Evolutionary conservation across 2,329 filamentous ascomycete species (phyloP).

Genomic region (Sporothrix protearum): DNA sequence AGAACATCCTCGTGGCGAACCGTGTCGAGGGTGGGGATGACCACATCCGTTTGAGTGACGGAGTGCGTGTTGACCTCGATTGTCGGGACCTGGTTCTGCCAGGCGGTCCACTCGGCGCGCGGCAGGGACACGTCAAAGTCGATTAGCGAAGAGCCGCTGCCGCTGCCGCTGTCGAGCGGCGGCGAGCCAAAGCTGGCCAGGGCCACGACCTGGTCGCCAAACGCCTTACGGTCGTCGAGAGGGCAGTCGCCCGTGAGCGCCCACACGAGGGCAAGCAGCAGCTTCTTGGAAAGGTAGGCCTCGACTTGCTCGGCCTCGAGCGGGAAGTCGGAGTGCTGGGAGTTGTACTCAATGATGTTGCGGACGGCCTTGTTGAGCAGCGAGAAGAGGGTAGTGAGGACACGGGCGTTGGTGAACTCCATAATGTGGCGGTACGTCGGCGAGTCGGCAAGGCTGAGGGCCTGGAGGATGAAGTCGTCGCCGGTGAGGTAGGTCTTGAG

Average conservation of each 20-base stretch:
- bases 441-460: conserved; percentile 73
- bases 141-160: conserved; percentile 64
- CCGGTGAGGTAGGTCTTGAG: conserved; percentile 70
- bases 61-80: conserved; percentile 99
- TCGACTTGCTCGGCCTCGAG: conserved; percentile 88
- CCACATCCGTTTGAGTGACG: conserved; percentile 94
- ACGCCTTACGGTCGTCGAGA: conserved; percentile 77
- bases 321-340: conserved; percentile 89
- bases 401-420: conserved; percentile 91
- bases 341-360: conserved; percentile 92
- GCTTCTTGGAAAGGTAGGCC: conserved; percentile 85
- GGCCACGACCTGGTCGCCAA: conserved; percentile 78
- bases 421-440: conserved; percentile 89
- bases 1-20: conserved; percentile 98
- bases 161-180: conserved; percentile 65
- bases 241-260: conserved; percentile 94
- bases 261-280: conserved; percentile 90
- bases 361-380: conserved; percentile 90
- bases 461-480: conserved; percentile 76
- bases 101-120: conserved; percentile 81
- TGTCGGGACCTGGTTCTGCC: conserved; percentile 90
- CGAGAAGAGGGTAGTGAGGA: conserved; percentile 89
- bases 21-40: conserved; percentile 96
- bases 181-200: conserved; percentile 85
- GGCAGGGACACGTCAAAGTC: conserved; percentile 91